phyloP scores from a whole-genome alignment of 345 rosid genomes.

The Heritiera littoralis region DNA sequence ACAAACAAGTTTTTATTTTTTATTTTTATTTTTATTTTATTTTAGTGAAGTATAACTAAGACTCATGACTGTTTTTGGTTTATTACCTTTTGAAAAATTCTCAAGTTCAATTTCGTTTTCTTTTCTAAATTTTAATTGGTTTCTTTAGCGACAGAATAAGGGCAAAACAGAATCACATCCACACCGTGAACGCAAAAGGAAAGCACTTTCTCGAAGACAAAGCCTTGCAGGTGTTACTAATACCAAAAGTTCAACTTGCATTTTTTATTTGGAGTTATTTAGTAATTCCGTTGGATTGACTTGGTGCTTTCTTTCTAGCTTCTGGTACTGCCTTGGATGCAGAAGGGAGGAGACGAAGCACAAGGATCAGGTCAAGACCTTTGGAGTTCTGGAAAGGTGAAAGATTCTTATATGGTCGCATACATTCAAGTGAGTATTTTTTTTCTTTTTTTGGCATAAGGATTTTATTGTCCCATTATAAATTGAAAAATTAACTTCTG shows the following conservation, averaged over 20 bases:
- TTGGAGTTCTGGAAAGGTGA: conserved; percentile 98
- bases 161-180: conserved; percentile 32
- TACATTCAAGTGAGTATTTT: conserved; percentile 66
- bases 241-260: conserved; percentile 15
- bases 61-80: neutral
- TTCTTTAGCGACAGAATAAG: conserved; percentile 42
- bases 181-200: conserved; percentile 34
- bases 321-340: conserved; percentile 58
- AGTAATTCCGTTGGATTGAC: conserved; percentile 17
- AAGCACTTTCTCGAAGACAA: conserved; percentile 51
- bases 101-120: neutral
- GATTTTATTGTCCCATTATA: neutral
- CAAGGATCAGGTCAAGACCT: conserved; percentile 86
- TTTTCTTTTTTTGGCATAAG: neutral
- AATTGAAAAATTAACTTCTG: neutral
- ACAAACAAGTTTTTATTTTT: neutral
- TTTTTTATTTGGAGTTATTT: neutral
- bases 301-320: conserved; percentile 31
- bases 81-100: neutral
- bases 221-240: conserved; percentile 79
- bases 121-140: conserved; percentile 9
- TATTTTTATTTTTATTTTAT: neutral
- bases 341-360: conserved; percentile 74
- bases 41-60: neutral
- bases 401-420: conserved; percentile 80